Evolutionary conservation across 305 asterid genomes (phyloP), one percentile per base, ranked within the genome.

Genomic region (Solanum chacoense): DNA sequence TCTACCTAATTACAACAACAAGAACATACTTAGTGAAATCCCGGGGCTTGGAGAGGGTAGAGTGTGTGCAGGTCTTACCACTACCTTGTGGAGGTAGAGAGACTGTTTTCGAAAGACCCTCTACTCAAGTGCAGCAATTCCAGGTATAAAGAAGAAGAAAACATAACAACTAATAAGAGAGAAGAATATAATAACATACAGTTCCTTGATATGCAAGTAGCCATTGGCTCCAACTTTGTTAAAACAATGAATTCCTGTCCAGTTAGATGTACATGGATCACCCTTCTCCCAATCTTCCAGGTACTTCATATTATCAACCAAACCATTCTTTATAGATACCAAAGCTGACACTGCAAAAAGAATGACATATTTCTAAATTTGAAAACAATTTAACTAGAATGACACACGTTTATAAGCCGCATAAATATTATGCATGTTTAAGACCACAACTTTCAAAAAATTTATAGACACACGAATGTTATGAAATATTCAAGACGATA

Each of bases 191-290:
- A 59, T 22, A 24, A 85, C 93, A 55, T 92, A 93, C 94, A 93
- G 90, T 88, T 90, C 93, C 85, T 77, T 87, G 86, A 93, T 77
- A 90, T 91, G 94, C 55, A 90, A 88, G 91, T 88, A 88, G 10
- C 90, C 90, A 87, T 89, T 92, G 63, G 85, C 87, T 38, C 90
- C 91, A 69, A 35, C 32, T 20, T 37, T 86, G 85, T 38, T 28
- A 32, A 77, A 91, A 77, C 94, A 93, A 76, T 87, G 10, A 87
- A 93, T 92, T 11, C 94, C 94, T 10, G 93, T 91, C 94, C 94
- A 93, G 91, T 91, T 93, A 38, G 92, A 75, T 34, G 67, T 28
- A 88, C 94, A 93, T 12, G 94, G 94, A 90, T 93, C 93, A 11
- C 92, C 91, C 76, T 89, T 87, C 78, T 80, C 87, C 94, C 94